A percentile compares a stretch with the other conserved stretches of the same genome.
Evolutionary conservation across 1,284 basidiomycete genomes (phyloP).

Genomic region (Cyathus olla): DNA sequence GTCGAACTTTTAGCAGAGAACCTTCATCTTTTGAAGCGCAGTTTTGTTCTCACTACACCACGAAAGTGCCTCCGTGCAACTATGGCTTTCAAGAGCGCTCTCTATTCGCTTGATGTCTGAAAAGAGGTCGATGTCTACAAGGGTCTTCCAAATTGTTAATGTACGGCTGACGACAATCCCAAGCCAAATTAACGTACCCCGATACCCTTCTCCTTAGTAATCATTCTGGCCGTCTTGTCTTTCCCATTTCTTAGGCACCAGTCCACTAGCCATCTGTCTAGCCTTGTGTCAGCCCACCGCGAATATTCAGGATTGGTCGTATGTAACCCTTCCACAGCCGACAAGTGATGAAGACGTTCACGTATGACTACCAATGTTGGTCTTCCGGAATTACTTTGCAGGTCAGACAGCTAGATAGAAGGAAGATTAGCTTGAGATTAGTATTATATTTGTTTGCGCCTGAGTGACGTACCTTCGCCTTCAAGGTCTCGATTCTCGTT

Average conservation of each 20-base stretch:
- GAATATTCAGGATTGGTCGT: slow-evolving; percentile 69
- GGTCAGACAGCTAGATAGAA: slow-evolving; percentile 68
- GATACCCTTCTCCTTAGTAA: slow-evolving; percentile 79
- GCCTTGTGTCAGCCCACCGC: slow-evolving; percentile 82
- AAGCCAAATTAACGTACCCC: slow-evolving; percentile 59
- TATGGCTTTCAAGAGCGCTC: slow-evolving; percentile 78
- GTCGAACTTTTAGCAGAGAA: not conserved
- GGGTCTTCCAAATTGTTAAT: slow-evolving; percentile 57
- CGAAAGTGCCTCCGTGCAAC: slow-evolving; percentile 88
- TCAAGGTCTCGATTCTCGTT: slow-evolving; percentile 77
- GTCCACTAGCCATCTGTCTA: slow-evolving; percentile 94
- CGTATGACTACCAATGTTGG: slow-evolving; percentile 80
- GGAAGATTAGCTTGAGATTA: slow-evolving; percentile 3
- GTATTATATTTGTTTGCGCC: not conserved
- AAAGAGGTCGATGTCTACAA: slow-evolving; percentile 94
- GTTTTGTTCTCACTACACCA: slow-evolving; percentile 99
- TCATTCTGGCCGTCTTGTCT: slow-evolving; percentile 73
- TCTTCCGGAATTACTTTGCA: slow-evolving; percentile 72
- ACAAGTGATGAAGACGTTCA: slow-evolving; percentile 79
- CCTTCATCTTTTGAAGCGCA: slow-evolving; percentile 91
- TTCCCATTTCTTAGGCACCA: slow-evolving; percentile 87
- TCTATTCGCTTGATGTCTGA: slow-evolving; percentile 90
- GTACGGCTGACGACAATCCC: slow-evolving; percentile 8
- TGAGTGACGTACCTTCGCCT: slow-evolving; percentile 75
- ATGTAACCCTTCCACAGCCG: slow-evolving; percentile 66